Base-by-base conservation (phyloP, 169 alveolate genomes). In the Eimeria sp. region DNA sequence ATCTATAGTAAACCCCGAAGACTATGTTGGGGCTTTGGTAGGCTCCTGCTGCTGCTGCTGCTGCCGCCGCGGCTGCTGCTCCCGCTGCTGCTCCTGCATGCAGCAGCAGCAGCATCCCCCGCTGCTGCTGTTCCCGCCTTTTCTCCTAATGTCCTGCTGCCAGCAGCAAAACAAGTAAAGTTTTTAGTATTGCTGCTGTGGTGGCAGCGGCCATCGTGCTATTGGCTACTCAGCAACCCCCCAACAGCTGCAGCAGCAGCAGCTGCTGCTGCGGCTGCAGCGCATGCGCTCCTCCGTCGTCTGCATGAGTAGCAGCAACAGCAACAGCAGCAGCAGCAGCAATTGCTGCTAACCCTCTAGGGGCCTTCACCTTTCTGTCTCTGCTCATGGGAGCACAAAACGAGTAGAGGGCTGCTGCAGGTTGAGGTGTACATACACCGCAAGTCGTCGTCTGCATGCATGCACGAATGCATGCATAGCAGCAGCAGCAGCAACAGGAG, bases 351-450 rank as follows among this genome's bases (percentile, higher is more conserved):
- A 18, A 18, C 20, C 5, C n/a, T 61, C 27, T 25, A 5, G 70
- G 70, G 70, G 9, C 20, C 20, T 18, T 6, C n/a, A 14, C 70
- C 70, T 61, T 2, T 25, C n/a, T 61, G 70, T 61, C 70, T 61
- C 70, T 61, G 70, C 70, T 61, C 20, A 61, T 61, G 70, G 30
- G n/a, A 61, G 70, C n/a, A 61, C 70, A 61, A 61, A 25, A 61
- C 9, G 3, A 61, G 70, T 27, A 61, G 0, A 25, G 70, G 70
- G 70, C 70, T 61, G 70, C 70, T 61, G 70, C 70, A 61, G 70
- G 70, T 61, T 61, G 70, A 61, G 70, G 70, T 61, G 70, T 61
- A 61, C 70, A 61, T 11, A 61, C 70, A 61, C 70, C 70, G 61
- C 61, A 54, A 54, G 16, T 54, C 16, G 16, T 54, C 16, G 61